Base-by-base conservation (phyloP, 1,139 yeast genomes). In the Candida anutae region DNA sequence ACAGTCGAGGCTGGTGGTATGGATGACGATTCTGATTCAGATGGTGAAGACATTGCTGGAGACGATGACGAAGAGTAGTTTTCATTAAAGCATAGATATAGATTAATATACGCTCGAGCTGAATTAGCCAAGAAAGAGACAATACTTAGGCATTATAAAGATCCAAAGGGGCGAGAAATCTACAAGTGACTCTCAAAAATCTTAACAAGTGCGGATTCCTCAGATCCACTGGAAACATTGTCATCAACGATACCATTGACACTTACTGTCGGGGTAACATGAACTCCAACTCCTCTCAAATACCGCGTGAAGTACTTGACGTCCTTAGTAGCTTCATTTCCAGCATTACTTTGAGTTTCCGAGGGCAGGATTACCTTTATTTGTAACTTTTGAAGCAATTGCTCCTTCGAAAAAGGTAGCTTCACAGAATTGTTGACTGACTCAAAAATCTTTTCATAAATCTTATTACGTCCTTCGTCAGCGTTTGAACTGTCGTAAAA, bases 181-280 rank as follows among this genome's bases (percentile, higher is more conserved):
- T 21, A 35, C 16, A 35, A 29, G 20, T 32, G 33, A 27, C 24
- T 26, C 29, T 44, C 57, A 27, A 64, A 58, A 21, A 49, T 38
- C 26, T 50, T 39, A 9, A 60, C 41, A 40, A 64, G 50, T 15
- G 48, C 58, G 2, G 55, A 61, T 12, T 46, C 46, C 19, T 58
- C 59, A 12, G 50, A 35, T 5, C 69, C 66, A 36, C 69, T 61
- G 25, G 67, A 62, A 22, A 65, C 45, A 5, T 52, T 32, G 30
- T 50, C 53, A 32, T 53, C 55, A 13, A 53, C 62, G 28, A 81
- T 69, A 1, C 95, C 95, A 46, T 84, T 72, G 28, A 85, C 57
- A 18, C 72, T 56, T 11, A 83, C 79, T 2, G 94, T 77, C n/a
- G 96, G 96, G 2, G 93, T 81, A 16, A 81, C 77, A 48, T 85